Evolutionary conservation across 768 basidiomycete species (phyloP), one percentile per base, ranked within the genome.

Genomic region (Hygrocybe punicea): DNA sequence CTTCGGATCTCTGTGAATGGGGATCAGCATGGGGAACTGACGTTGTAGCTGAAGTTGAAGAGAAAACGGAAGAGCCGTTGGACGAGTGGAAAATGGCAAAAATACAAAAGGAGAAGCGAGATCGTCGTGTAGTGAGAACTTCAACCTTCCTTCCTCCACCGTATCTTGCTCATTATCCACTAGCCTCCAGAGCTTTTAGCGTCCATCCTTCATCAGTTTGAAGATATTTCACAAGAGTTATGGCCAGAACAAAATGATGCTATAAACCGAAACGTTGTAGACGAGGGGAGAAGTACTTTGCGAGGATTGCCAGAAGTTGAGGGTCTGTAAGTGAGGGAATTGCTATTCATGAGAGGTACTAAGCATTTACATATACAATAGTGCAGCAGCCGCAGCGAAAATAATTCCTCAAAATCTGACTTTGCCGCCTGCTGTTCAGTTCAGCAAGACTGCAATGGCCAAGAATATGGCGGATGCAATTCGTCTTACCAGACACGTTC

Each of bases 81-180:
- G 86, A 90, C 64, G 85, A 86, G 68, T 89, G 89, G 88, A 86
- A 87, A 60, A 63, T 68, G 9, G 86, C 87, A 11, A 80, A 74
- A 58, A 76, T 72, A 62, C 72, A 80, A 58, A 86, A 87, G 62
- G 80, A 80, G 60, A 78, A 76, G 58, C 76, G 81, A 63, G 82
- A 89, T 65, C 77, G 77, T 44, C 76, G 80, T 65, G 83, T 89
- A 66, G 89, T 90, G 71, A 71, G 88, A 7, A 14, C 33, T 36
- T 44, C 37, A 60, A 34, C 65, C 51, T 37, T 52, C 57, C 55
- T 39, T 57, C 21, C 29, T 54, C 58, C 63, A 51, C 44, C 58
- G 58, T 45, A 45, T 56, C 65, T 53, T 63, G 56, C 35, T 49
- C 47, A n/a, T 63, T 55, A 59, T 45, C 34, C 39, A 53, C 16